These are phyloP conservation scores for Seminavis robusta DNA, from an alignment of 108 stramenopile species.

Conservation along the genomic window DNA sequence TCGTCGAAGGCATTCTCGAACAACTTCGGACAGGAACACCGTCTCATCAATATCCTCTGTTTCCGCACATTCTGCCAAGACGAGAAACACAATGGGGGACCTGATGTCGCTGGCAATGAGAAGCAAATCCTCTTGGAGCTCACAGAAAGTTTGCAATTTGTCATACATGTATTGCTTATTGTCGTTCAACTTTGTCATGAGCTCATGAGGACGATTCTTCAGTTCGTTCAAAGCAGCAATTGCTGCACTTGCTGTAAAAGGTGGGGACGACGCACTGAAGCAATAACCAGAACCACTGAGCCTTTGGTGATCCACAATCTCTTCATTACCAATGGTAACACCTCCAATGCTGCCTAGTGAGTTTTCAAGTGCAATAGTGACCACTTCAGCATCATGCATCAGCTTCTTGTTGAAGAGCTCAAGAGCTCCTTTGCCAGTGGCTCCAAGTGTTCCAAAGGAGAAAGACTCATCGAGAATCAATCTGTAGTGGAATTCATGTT, in stretches of 20 bases:
- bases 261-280: slow-evolving; percentile 96
- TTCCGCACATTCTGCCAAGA: slow-evolving; percentile 37
- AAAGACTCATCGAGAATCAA: slow-evolving; percentile 95
- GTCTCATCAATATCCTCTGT: slow-evolving; percentile 51
- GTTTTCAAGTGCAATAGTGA: slow-evolving; percentile 91
- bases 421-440: slow-evolving; percentile 78
- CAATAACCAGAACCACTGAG: slow-evolving; percentile 97
- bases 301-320: slow-evolving; percentile 98
- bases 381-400: slow-evolving; percentile 88
- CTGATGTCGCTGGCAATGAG: slow-evolving; percentile 65
- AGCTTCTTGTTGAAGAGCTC: slow-evolving; percentile 57
- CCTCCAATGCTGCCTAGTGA: slow-evolving; percentile 94
- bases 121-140: slow-evolving; percentile 21
- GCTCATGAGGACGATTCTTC: slow-evolving; percentile 19
- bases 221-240: slow-evolving; percentile 44
- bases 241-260: slow-evolving; percentile 89
- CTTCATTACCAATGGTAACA: slow-evolving; percentile 92
- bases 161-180: slow-evolving; percentile 44
- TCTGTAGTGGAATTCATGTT: slow-evolving; percentile 89
- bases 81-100: slow-evolving; percentile 76
- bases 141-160: slow-evolving; percentile 17
- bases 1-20: slow-evolving; percentile 48
- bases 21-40: slow-evolving; percentile 60
- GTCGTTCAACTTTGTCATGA: slow-evolving; percentile 26
- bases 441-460: slow-evolving; percentile 90